Evolutionary conservation across 768 basidiomycete genomes (phyloP).

Genomic region (Lepiota venenata): DNA sequence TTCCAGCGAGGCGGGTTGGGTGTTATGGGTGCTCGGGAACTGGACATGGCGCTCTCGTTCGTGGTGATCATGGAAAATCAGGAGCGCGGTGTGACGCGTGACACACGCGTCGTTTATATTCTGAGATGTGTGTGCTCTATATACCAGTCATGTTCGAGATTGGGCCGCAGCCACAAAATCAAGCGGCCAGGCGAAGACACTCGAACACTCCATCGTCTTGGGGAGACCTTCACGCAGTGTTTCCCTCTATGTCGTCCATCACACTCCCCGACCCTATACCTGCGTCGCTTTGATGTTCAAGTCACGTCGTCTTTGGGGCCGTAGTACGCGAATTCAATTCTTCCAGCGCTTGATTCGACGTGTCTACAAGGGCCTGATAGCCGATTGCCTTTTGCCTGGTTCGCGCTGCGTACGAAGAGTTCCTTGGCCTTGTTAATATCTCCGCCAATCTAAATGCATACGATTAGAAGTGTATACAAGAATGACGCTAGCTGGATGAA

Average conservation of each 20-base stretch:
- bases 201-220: too few species aligned
- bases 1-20: slow-evolving; percentile 69
- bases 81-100: neutral
- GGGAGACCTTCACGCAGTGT: slow-evolving; percentile 3
- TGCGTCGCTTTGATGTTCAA: slow-evolving; percentile 4
- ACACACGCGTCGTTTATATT: neutral
- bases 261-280: slow-evolving; percentile 6
- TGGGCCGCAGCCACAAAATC: too few species aligned
- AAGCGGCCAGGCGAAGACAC: too few species aligned
- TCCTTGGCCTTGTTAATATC: slow-evolving; percentile 31
- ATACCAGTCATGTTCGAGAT: too few species aligned
- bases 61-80: too few species aligned
- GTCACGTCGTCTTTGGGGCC: slow-evolving; percentile 8
- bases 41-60: slow-evolving; percentile 17
- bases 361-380: slow-evolving; percentile 20
- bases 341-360: slow-evolving; percentile 8
- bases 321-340: slow-evolving; percentile 12
- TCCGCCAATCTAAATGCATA: slow-evolving; percentile 18
- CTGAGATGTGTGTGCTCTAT: too few species aligned
- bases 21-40: slow-evolving; percentile 35
- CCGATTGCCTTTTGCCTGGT: slow-evolving; percentile 35
- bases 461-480: neutral
- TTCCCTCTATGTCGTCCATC: slow-evolving; percentile 13
- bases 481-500: neutral
- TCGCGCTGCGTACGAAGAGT: slow-evolving; percentile 28